phyloP scores from a whole-genome alignment of 441 rosid species.

The Populus hybrid region DNA sequence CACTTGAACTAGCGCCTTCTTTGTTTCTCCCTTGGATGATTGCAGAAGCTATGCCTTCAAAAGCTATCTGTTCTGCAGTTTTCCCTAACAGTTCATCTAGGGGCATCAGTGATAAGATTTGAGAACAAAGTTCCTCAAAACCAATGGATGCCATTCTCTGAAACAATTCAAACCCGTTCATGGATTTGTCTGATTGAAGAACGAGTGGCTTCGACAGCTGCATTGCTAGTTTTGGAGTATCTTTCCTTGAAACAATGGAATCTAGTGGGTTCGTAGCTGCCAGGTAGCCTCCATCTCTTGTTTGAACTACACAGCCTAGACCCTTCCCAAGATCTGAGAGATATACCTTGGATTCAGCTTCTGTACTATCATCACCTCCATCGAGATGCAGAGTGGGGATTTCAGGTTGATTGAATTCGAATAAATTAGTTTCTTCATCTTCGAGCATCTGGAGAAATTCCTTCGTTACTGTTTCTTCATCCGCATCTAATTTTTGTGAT shows the following conservation, averaged over 20 bases:
- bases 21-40: conserved; percentile 89
- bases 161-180: conserved; percentile 64
- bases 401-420: conserved; percentile 37
- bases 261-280: conserved; percentile 83
- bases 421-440: conserved; percentile 44
- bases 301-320: conserved; percentile 79
- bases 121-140: conserved; percentile 54
- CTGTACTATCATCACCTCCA: conserved; percentile 38
- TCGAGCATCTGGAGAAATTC: conserved; percentile 90
- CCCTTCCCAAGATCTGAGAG: conserved; percentile 87
- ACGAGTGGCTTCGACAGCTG: conserved; percentile 81
- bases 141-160: conserved; percentile 64
- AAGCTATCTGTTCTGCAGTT: conserved; percentile 93
- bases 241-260: conserved; percentile 54
- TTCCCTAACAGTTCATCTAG: conserved; percentile 80
- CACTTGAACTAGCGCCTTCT: conserved; percentile 82
- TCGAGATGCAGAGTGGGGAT: conserved; percentile 51
- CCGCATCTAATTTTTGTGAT: conserved; percentile 68
- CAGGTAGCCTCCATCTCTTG: conserved; percentile 84
- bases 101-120: conserved; percentile 58
- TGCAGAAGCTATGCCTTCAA: conserved; percentile 91
- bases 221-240: conserved; percentile 81
- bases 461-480: conserved; percentile 75
- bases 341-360: conserved; percentile 50
- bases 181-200: conserved; percentile 31